phyloP scores from a whole-genome alignment of 1,139 yeast species.

The Yamadazyma friedrichii region DNA sequence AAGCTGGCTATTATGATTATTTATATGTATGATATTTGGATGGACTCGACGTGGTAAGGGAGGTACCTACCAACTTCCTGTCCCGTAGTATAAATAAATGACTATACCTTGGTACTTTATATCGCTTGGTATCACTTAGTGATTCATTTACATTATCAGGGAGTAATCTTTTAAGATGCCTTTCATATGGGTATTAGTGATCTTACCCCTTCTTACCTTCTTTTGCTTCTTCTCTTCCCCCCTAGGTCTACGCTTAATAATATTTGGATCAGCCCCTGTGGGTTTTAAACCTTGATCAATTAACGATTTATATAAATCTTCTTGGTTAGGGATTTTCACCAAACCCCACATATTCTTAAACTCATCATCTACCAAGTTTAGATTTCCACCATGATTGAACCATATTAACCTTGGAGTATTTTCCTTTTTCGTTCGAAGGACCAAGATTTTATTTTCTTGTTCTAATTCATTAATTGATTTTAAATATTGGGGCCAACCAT shows the following conservation, averaged over 20 bases:
- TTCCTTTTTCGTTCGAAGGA: slow-evolving; percentile 87
- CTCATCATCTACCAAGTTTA: slow-evolving; percentile 78
- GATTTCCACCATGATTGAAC: slow-evolving; percentile 78
- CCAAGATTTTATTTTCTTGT: slow-evolving; percentile 71
- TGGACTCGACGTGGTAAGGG: too few relatives aligned
- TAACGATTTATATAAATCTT: slow-evolving; percentile 71
- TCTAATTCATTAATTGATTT: slow-evolving; percentile 77
- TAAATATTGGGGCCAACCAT: slow-evolving; percentile 96
- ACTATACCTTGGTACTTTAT: too few relatives aligned
- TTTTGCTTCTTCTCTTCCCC: slow-evolving; percentile 73
- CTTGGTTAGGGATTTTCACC: slow-evolving; percentile 76
- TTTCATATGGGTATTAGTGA: slow-evolving; percentile 94
- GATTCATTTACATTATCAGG: slow-evolving; percentile 19
- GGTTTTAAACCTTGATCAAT: slow-evolving; percentile 89
- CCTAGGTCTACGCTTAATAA: slow-evolving; percentile 66
- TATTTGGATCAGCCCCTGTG: slow-evolving; percentile 94
- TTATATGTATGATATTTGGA: too few relatives aligned
- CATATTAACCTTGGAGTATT: slow-evolving; percentile 87
- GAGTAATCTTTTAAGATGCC: slow-evolving; percentile 89
- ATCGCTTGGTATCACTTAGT: too few relatives aligned
- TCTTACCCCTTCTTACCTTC: slow-evolving; percentile 88
- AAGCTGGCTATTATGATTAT: too few relatives aligned
- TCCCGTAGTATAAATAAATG: too few relatives aligned
- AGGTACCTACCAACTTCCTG: too few relatives aligned
- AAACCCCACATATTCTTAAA: slow-evolving; percentile 79